Conservation (phyloP, 78 protist genomes). For the Dictyostelium capitatum region DNA sequence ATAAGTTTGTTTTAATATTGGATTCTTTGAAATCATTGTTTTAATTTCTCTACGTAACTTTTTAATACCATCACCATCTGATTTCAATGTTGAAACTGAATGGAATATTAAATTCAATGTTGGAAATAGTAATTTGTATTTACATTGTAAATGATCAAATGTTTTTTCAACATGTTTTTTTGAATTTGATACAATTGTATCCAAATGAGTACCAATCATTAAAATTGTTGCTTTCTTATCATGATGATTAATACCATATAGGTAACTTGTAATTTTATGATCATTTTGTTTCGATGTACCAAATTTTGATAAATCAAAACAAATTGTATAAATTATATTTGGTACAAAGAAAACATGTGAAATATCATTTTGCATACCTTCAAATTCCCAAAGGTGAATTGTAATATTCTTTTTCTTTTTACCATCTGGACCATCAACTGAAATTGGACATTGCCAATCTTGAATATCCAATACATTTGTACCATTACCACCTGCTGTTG, state of each 20-base stretch:
- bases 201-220: constrained; percentile 59
- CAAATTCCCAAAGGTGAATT: constrained; percentile 77
- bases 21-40: constrained; percentile 33
- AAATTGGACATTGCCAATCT: constrained; percentile 52
- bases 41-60: constrained; percentile 49
- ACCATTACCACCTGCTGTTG: not conserved
- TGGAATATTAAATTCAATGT: not conserved
- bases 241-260: constrained; percentile 14
- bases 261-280: constrained; percentile 10
- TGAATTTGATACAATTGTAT: constrained; percentile 10
- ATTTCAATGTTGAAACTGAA: constrained; percentile 15
- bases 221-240: constrained; percentile 40
- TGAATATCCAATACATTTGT: constrained; percentile 68
- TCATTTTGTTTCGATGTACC: not conserved
- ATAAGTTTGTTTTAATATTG: constrained; percentile 59
- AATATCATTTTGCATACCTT: constrained; percentile 59
- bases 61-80: constrained; percentile 56
- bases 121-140: constrained; percentile 19
- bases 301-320: constrained; percentile 25
- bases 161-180: constrained; percentile 35
- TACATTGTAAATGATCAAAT: not conserved
- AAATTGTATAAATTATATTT: constrained; percentile 39
- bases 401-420: constrained; percentile 37
- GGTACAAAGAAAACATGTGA: constrained; percentile 62
- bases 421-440: constrained; percentile 49